phyloP scores from a whole-genome alignment of 1,139 yeast genomes.

The Geotrichum carabidarum region DNA sequence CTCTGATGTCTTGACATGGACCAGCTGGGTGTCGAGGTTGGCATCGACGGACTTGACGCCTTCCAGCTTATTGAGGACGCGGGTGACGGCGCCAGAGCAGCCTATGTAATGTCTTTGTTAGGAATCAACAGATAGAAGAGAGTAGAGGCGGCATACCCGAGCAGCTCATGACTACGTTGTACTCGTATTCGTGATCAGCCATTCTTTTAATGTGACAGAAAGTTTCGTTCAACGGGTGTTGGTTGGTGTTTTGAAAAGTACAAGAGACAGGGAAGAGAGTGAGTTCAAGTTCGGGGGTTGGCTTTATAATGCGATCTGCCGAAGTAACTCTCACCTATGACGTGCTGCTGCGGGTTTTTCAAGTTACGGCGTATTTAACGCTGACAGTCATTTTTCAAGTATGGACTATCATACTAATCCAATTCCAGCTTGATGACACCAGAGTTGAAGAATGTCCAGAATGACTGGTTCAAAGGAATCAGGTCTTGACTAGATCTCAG shows the following conservation, averaged over 20 bases:
- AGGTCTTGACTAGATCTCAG: no score
- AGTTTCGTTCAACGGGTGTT: no score
- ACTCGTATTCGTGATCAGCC: conserved; percentile 61
- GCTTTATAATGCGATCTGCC: no score
- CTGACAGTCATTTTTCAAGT: no score
- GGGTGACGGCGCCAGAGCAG: conserved; percentile 81
- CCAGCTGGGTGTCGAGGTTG: conserved; percentile 75
- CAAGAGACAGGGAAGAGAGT: background rate
- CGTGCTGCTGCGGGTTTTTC: no score
- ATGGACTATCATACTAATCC: no score
- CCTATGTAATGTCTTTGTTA: conserved; percentile 38
- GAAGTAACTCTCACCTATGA: no score
- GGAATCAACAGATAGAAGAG: background rate
- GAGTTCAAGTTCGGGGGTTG: background rate
- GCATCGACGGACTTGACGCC: conserved; percentile 69
- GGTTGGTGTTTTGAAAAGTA: background rate
- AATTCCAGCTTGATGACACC: no score
- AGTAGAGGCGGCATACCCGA: conserved; percentile 42
- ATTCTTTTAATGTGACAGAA: conserved; percentile 25
- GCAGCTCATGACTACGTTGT: conserved; percentile 75
- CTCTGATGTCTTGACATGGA: conserved; percentile 61
- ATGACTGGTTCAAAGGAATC: no score
- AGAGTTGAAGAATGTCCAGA: no score
- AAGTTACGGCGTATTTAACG: no score
- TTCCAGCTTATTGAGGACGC: conserved; percentile 65